phyloP scores from a whole-genome alignment of 2,329 filamentous ascomycete species.

The Aspergillus niger region DNA sequence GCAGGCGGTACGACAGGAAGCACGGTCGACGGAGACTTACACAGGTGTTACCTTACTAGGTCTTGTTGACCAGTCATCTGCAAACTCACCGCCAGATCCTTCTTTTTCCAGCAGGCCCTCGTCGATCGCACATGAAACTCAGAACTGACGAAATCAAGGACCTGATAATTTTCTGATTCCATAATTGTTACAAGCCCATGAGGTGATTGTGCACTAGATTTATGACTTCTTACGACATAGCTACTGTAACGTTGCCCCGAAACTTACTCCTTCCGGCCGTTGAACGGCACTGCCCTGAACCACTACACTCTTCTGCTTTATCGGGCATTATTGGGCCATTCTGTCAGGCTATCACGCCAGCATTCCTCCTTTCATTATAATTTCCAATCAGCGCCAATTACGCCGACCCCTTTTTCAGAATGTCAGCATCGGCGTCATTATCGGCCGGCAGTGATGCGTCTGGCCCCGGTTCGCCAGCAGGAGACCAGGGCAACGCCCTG shows the following conservation, averaged over 20 bases:
- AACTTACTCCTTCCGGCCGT: not conserved
- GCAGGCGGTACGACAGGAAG: not conserved
- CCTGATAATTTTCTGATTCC: not conserved
- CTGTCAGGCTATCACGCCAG: not conserved
- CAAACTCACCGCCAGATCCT: conserved; percentile 14
- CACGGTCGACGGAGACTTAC: not conserved
- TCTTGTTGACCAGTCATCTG: conserved; percentile 1
- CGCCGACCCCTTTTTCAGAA: conserved; percentile 14
- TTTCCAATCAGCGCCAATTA: not conserved
- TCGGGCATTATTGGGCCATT: not conserved
- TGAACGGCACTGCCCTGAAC: not conserved
- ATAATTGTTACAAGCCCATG: conserved; percentile 4
- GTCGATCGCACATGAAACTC: conserved; percentile 3
- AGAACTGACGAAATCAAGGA: conserved; percentile 1
- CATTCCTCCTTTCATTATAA: not conserved
- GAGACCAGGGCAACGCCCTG: conserved; percentile 24
- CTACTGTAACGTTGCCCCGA: not conserved
- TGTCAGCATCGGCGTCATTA: conserved; percentile 38
- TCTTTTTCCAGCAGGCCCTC: not conserved
- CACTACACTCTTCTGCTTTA: not conserved
- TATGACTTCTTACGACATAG: conserved; percentile 12
- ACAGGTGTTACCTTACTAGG: not conserved
- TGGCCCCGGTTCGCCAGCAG: conserved; percentile 15
- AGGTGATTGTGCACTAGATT: conserved; percentile 15
- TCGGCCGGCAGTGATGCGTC: conserved; percentile 24